A percentile compares a stretch with the other conserved stretches of the same genome.
These are phyloP conservation scores for Umbelopsis sp. DNA, from an alignment of 192 early-diverging fungal species.

Conservation along the genomic window DNA sequence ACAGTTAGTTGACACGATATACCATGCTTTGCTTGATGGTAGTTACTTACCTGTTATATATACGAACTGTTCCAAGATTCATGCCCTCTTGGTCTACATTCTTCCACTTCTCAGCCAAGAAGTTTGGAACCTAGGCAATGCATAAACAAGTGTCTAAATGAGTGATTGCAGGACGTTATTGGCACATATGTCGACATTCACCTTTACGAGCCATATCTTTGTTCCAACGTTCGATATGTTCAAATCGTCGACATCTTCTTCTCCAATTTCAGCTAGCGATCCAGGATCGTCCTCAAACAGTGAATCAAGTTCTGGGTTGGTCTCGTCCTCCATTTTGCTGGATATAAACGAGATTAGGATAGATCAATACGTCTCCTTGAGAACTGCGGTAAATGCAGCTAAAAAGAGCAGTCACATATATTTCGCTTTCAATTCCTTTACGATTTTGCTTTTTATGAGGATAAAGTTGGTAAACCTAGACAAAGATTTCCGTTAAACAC, in stretches of 20 bases:
- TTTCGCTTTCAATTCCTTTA: not conserved
- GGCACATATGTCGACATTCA: slow-evolving; percentile 18
- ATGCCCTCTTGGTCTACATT: slow-evolving; percentile 62
- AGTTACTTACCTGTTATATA: slow-evolving; percentile 58
- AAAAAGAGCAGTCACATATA: slow-evolving; percentile 1
- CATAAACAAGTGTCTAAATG: not conserved
- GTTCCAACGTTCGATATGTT: slow-evolving; percentile 64
- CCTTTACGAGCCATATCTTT: slow-evolving; percentile 94
- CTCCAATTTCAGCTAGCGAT: slow-evolving; percentile 50
- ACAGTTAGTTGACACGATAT: not conserved
- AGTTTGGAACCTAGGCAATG: slow-evolving; percentile 69
- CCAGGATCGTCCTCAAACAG: slow-evolving; percentile 57
- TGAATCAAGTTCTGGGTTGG: slow-evolving; percentile 47
- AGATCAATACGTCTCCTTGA: not conserved
- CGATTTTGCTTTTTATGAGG: not conserved
- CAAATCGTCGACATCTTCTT: slow-evolving; percentile 74
- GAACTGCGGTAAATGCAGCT: not conserved
- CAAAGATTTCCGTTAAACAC: no score
- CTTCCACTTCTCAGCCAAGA: slow-evolving; percentile 87
- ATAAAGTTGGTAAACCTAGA: no score
- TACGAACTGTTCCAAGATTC: slow-evolving; percentile 79
- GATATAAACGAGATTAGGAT: not conserved
- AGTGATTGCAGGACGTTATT: not conserved
- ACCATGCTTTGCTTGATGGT: no score
- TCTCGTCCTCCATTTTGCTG: slow-evolving; percentile 10